Percentiles rank a stretch among this genome's conserved stretches.
Evolutionary conservation across 2,329 filamentous ascomycete genomes (phyloP).

Genomic region (Metarhizium robertsii): DNA sequence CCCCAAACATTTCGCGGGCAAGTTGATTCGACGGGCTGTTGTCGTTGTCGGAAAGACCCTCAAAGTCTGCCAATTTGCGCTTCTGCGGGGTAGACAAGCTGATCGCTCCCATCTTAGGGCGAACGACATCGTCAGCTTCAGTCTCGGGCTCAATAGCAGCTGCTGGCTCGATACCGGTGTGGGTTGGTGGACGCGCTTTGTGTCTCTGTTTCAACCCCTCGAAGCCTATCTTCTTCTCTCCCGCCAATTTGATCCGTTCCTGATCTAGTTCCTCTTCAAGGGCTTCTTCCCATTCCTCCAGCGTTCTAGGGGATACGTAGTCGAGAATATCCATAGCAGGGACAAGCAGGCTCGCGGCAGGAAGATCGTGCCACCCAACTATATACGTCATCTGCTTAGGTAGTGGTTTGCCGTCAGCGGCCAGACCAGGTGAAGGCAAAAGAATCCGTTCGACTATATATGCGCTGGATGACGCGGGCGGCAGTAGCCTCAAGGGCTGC

Average conservation of each 20-base stretch:
- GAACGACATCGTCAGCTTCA: conserved; percentile 9
- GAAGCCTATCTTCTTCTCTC: conserved; percentile 13
- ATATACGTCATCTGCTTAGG: conserved; percentile 42
- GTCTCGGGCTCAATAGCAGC: conserved; percentile 18
- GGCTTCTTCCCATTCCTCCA: conserved; percentile 48
- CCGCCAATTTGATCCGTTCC: conserved; percentile 20
- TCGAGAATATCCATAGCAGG: conserved; percentile 40
- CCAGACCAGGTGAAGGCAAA: conserved; percentile 26
- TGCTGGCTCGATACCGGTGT: conserved; percentile 14
- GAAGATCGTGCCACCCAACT: conserved; percentile 44
- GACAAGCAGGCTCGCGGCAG: conserved; percentile 36
- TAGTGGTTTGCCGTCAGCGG: conserved; percentile 24
- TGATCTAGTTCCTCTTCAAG: conserved; percentile 33
- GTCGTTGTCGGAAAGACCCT: conserved; percentile 20
- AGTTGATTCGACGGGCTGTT: conserved; percentile 19
- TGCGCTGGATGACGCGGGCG: conserved; percentile 40
- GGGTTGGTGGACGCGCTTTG: conserved; percentile 19
- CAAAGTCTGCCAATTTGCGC: conserved; percentile 19
- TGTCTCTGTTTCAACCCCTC: conserved; percentile 6
- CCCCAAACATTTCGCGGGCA: conserved; percentile 12
- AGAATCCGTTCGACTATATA: conserved; percentile 47
- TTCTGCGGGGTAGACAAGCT: conserved; percentile 28
- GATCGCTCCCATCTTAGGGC: conserved; percentile 22
- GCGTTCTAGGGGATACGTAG: conserved; percentile 45
- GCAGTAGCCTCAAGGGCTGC: conserved; percentile 37